Evolutionary conservation across 768 basidiomycete species (phyloP), one percentile per base, ranked within the genome.

Genomic region (Lactarius sanguifluus): DNA sequence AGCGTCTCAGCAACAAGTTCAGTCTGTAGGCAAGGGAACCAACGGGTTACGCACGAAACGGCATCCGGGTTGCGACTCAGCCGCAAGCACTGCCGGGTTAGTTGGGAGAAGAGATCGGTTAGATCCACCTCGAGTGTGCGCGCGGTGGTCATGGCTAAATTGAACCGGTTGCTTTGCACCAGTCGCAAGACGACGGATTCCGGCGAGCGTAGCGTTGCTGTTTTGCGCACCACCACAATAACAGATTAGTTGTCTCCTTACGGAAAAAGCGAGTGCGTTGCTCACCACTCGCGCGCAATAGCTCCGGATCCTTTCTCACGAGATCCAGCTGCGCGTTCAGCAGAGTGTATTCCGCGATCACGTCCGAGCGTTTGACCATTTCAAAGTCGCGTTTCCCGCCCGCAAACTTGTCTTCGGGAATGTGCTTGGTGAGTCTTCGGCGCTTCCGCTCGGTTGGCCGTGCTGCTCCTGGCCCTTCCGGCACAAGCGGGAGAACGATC

Each of bases 61-160:
- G 81, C 76, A 71, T 88, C 85, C 6, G 85, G 81, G 65, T 85
- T 83, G 71, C 81, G 84, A 66, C 89, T 83, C 52, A 97, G 78
- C 65, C 88, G 85, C 57, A 96, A 76, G 75, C 95, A 97, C 73
- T 92, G 88, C 43, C 79, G 80, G 0, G 94, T 87, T 68, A 98
- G 78, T 68, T 85, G 82, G 50, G 85, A 83, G 73, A 98, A 96
- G 13, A 96, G 72, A 68, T 93, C 90, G 3, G 87, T 86, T 90
- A 98, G 92, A 75, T 97, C 93, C 50, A 94, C 86, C 40, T 85
- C 81, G 50, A 97, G 83, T 55, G 84, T 85, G 40, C 85, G 83
- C 2, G 93, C 95, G 34, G 87, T 84, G 6, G 85, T 77, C 76
- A 96, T 84, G 3, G 96, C 96, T 60, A 84, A 80, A 70, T 88